Evolutionary conservation across 2,329 filamentous ascomycete species (phyloP).

Genomic region (Pseudogymnoascus sp.): DNA sequence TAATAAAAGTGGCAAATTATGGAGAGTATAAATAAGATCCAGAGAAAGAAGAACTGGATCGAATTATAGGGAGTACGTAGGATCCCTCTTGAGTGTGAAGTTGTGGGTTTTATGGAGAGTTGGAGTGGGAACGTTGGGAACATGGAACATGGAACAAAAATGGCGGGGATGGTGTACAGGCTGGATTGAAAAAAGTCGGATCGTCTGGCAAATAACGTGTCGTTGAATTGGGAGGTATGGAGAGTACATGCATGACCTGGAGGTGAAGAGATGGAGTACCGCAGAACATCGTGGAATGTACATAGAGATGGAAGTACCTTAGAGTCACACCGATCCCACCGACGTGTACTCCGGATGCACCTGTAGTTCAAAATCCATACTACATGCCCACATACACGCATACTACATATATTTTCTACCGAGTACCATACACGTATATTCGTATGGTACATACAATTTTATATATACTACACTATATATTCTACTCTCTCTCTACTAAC

Average conservation of each 20-base stretch:
- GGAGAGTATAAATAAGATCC: not conserved
- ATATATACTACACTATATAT: too few relatives aligned
- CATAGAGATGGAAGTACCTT: not conserved
- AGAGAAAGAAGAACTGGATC: not conserved
- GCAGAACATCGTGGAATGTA: not conserved
- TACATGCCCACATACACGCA: too few relatives aligned
- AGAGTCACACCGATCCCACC: not conserved
- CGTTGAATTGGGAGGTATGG: not conserved
- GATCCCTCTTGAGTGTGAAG: not conserved
- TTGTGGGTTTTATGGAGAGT: not conserved
- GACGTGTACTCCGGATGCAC: not conserved
- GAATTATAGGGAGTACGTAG: not conserved
- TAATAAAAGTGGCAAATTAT: not conserved
- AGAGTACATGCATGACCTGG: not conserved
- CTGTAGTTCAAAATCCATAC: too few relatives aligned
- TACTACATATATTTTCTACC: too few relatives aligned
- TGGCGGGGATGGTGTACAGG: not conserved
- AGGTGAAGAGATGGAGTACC: not conserved
- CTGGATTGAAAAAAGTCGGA: not conserved
- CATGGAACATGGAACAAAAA: not conserved
- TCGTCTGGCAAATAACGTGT: not conserved
- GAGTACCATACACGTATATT: too few relatives aligned
- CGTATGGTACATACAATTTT: too few relatives aligned
- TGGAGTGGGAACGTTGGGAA: not conserved
- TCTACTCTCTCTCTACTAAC: not conserved